Conservation (phyloP, 2,329 filamentous ascomycete genomes). For the Neofusicoccum ribis region DNA sequence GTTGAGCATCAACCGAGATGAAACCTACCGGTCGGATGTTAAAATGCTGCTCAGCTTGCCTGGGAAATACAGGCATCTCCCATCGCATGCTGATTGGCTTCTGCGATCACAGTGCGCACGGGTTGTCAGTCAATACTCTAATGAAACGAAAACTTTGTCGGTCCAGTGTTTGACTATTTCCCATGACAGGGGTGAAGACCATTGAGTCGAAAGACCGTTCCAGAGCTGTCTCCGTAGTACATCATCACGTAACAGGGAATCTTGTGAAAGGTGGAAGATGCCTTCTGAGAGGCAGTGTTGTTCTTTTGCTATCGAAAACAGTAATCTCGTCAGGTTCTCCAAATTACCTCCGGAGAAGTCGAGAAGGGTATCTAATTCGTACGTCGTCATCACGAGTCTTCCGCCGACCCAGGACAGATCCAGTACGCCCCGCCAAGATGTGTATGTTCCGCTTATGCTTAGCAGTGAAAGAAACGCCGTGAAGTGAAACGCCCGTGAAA, state of each 20-base stretch:
- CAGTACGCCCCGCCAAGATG: slow-evolving; percentile 10
- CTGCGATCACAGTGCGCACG: no score
- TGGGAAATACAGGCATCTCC: no score
- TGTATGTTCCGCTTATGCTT: slow-evolving; percentile 14
- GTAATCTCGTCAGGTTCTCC: background rate
- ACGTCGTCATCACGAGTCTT: slow-evolving; percentile 3
- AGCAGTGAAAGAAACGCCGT: slow-evolving; percentile 1
- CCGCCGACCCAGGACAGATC: slow-evolving; percentile 7
- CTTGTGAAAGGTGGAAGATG: background rate
- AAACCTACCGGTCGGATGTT: no score
- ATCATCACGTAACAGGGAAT: background rate
- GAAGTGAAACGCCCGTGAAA: background rate
- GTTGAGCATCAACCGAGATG: no score
- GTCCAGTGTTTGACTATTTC: no score
- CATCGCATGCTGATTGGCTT: no score
- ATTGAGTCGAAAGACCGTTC: no score
- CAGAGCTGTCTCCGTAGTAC: no score
- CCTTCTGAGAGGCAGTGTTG: background rate
- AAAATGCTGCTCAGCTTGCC: no score
- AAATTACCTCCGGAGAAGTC: background rate
- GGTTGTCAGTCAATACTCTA: no score
- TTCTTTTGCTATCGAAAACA: background rate
- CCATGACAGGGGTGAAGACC: no score
- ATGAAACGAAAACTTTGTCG: no score
- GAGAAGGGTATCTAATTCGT: slow-evolving; percentile 20